Evolutionary conservation across 2,329 filamentous ascomycete genomes (phyloP).

Genomic region (Monilinia laxa): DNA sequence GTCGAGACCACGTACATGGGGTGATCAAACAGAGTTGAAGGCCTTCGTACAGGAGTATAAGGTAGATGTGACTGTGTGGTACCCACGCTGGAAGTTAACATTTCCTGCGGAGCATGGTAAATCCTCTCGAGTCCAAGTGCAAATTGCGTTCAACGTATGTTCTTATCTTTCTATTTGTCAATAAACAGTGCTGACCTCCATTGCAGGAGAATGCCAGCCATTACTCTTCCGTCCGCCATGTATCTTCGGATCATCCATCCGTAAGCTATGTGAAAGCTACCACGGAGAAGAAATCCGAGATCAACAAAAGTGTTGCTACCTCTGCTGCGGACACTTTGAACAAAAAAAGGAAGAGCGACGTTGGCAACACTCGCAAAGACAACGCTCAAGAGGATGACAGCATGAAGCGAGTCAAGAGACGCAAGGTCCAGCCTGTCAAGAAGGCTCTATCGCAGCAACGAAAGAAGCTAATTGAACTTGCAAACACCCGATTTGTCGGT

Average conservation of each 20-base stretch:
- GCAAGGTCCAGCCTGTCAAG: not conserved
- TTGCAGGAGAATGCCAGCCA: constrained; percentile 44
- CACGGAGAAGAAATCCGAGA: not conserved
- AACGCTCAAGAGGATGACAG: not conserved
- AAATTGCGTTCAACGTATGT: constrained; percentile 6
- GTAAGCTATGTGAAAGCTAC: not conserved
- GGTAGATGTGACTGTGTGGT: constrained; percentile 59
- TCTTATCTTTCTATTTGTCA: not conserved
- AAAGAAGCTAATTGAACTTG: not conserved
- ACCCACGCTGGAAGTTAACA: no score
- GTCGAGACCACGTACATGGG: constrained; percentile 60
- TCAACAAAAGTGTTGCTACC: not conserved
- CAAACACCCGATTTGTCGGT: not conserved
- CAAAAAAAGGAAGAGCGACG: not conserved
- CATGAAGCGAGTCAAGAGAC: not conserved
- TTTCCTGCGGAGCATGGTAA: no score
- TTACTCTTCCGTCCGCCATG: constrained; percentile 60
- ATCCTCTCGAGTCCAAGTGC: not conserved
- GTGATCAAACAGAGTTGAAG: constrained; percentile 65
- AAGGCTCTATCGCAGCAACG: not conserved
- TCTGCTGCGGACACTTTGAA: not conserved
- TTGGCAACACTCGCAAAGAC: not conserved
- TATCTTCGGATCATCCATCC: not conserved
- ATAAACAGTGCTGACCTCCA: not conserved
- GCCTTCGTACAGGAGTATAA: constrained; percentile 63